Evolutionary conservation across 139 green algal species (phyloP).

Genomic region (Auxenochlorella pyrenoidosa): DNA sequence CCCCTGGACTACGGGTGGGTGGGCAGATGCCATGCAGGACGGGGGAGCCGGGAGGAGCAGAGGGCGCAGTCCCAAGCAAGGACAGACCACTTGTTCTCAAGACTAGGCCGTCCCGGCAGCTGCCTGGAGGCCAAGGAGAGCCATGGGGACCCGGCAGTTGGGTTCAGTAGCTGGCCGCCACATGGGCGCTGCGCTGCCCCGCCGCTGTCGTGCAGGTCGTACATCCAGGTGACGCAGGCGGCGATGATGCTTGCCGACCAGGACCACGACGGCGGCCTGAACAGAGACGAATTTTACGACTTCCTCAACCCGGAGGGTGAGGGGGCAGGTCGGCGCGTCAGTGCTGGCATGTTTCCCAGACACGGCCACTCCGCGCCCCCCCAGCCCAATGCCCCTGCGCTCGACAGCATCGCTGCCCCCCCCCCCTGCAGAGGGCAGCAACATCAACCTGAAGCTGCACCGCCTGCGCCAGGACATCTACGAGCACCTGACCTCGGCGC

Average conservation of each 20-base stretch:
- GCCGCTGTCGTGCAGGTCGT: too few relatives aligned
- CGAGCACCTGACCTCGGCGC: constrained; percentile 1
- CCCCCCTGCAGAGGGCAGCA: constrained; percentile 22
- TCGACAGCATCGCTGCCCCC: too few relatives aligned
- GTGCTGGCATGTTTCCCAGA: not conserved
- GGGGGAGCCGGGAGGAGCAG: too few relatives aligned
- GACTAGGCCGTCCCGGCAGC: too few relatives aligned
- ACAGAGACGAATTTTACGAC: not conserved
- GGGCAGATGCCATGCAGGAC: too few relatives aligned
- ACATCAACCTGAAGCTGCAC: constrained; percentile 17
- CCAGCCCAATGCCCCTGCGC: too few relatives aligned
- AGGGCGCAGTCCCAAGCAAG: too few relatives aligned
- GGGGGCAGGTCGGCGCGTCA: not conserved
- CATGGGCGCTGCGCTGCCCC: not conserved
- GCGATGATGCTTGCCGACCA: constrained; percentile 3
- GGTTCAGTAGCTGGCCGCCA: too few relatives aligned
- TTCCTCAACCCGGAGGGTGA: constrained; percentile 34
- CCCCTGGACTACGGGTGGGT: not conserved
- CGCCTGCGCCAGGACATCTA: constrained; percentile 26
- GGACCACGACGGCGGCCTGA: constrained; percentile 11
- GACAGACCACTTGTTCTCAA: too few relatives aligned
- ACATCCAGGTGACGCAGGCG: not conserved
- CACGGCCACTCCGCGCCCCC: not conserved
- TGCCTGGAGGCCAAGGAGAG: too few relatives aligned
- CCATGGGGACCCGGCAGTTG: too few relatives aligned